Evolutionary conservation across 805 yeast genomes (phyloP), one percentile per base, ranked within the genome.

Genomic region (Candida dendrica): DNA sequence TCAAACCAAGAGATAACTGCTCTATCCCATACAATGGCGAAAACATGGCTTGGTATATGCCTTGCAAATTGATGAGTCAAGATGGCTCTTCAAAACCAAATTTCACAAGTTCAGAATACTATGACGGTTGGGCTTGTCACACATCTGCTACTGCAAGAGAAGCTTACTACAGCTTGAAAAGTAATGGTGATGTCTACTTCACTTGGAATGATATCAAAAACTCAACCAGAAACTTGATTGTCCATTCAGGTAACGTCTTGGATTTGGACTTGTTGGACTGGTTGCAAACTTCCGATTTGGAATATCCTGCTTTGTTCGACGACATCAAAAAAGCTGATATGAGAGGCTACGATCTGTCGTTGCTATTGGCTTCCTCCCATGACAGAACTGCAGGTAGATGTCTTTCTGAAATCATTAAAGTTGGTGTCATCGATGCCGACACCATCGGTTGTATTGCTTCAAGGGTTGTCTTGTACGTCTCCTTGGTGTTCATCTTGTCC

Each of bases 371-470:
- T 42, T 75, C 85, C 31, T 75, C 79, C 27, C 70, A 79, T 29
- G 77, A 74, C n/a, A 75, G 90, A 44, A 72, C 75, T 54, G 77
- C 79, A 4, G 95, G 93, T 6, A 76, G 80, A 53, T 93, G 98
- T 61, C 66, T 93, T 42, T 68, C 82, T 10, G 98, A 93, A 61
- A 84, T 88, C 41, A 70, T 85, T 40, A 87, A 84, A 62, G 95
- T 91, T 14, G 98, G 98, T 18, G 80, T 78, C 38, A 77, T 93
- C 34, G 98, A 93, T 58, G 78, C 90, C 2, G 86, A 85, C 32
- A 80, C 95, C 6, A 79, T 93, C 54, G 98, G 98, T 6, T 93
- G 98, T 65, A 80, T 93, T 56, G 95, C 96, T 0, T 88, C 97
- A 0, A 68, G 79, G 42, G 79, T 90, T 33, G 96, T 93, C 1